Evolutionary conservation across 106 monocot species (phyloP), one percentile per base, ranked within the genome.

Genomic region (Phalaenopsis equestris): DNA sequence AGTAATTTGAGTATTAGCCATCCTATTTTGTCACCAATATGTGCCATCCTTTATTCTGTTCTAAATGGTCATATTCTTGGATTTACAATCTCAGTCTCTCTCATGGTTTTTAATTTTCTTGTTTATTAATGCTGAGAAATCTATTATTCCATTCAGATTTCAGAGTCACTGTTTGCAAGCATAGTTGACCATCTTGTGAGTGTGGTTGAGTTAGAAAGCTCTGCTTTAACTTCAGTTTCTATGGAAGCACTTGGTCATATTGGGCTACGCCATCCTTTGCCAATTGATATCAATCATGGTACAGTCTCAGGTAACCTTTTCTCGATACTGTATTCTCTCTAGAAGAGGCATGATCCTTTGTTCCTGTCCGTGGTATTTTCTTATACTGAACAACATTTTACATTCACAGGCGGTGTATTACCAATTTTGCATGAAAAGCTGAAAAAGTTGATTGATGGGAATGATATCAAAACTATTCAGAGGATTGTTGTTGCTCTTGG

Each of bases 241-340:
- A 93, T 95, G 95, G 91, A 94, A 87, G 91, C 99, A 77, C 91
- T 99, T 81, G 99, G 93, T 65, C 95, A 94, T 85, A 91, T 99
- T 88, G 94, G 94, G 56, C 81, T 95, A 41, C 87, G 93, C 77
- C 73, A 73, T 83, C 16, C 78, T 65, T 85, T 99, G 79, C 93
- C 99, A 84, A 64, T 42, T 67, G 70, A 70, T 70, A 70, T 93
- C 81, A 47, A 42, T 75, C 87, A 56, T 41, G 67, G 88, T 88
- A 88, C 89, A 12, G 3, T 77, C 67, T 72, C 90, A 84, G 94
- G 99, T 99, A 72, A 6, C 49, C 3, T 73, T 68, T 55, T n/a
- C 18, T 61, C n/a, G 19, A n/a, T 61, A 18, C 24, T 79, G 11
- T 78, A 75, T 49, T 41, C 75, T 43, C 24, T 30, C 17, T 14